These are phyloP conservation scores for Phtheirospermum japonicum DNA, from an alignment of 257 asterid genomes.

Conservation along the genomic window DNA sequence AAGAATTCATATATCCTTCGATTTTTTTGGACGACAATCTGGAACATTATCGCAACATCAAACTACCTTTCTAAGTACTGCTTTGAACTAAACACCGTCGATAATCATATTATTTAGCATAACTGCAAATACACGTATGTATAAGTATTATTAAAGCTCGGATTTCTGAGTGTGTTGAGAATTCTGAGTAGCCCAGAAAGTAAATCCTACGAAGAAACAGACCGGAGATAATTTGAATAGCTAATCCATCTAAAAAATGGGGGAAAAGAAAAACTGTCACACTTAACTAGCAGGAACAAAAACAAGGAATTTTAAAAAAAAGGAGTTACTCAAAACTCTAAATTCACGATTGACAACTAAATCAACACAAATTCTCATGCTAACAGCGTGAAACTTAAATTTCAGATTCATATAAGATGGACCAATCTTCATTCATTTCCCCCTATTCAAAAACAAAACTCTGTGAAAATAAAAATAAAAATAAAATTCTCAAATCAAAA, in stretches of 20 bases:
- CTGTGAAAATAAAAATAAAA: not conserved
- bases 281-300: too few species aligned
- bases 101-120: not conserved
- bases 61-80: not conserved
- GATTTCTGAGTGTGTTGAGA: not conserved
- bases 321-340: too few species aligned
- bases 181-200: not conserved
- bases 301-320: too few species aligned
- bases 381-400: not conserved
- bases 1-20: not conserved
- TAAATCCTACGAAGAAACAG: not conserved
- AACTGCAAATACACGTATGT: not conserved
- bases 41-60: not conserved
- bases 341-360: not conserved
- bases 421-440: not conserved
- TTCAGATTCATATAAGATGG: not conserved
- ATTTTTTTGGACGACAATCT: not conserved
- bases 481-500: constrained; percentile 19
- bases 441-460: constrained; percentile 2
- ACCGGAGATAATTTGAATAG: not conserved
- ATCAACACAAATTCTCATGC: not conserved
- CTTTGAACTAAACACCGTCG: not conserved
- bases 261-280: too few species aligned
- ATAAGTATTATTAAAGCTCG: not conserved
- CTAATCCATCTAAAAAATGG: too few species aligned